These are phyloP conservation scores for Domatiomyces globalis DNA, from an alignment of 2,329 filamentous ascomycete species.

Conservation along the genomic window DNA sequence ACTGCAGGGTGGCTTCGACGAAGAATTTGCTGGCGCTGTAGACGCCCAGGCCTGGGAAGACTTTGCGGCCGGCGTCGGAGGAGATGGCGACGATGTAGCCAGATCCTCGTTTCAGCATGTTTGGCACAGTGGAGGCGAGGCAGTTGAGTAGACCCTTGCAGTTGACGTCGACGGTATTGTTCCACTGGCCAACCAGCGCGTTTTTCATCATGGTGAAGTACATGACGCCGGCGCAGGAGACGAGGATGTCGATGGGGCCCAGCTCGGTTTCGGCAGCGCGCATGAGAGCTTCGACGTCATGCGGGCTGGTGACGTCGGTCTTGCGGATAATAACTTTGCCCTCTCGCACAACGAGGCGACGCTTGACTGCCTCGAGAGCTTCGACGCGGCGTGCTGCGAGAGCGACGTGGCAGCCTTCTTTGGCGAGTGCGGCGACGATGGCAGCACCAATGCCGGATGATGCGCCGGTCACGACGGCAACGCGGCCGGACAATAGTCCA, in stretches of 20 bases:
- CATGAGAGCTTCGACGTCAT: constrained; percentile 54
- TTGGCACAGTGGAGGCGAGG: constrained; percentile 53
- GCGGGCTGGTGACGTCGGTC: constrained; percentile 57
- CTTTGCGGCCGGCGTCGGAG: constrained; percentile 66
- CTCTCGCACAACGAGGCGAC: constrained; percentile 41
- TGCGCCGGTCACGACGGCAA: constrained; percentile 27
- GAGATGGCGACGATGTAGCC: constrained; percentile 72
- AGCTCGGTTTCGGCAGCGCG: constrained; percentile 45
- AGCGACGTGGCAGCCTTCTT: constrained; percentile 22
- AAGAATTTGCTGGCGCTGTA: constrained; percentile 79
- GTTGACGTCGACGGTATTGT: constrained; percentile 70
- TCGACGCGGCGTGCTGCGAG: constrained; percentile 49
- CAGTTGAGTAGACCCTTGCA: constrained; percentile 70
- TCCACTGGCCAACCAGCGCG: constrained; percentile 58
- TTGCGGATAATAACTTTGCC: constrained; percentile 53
- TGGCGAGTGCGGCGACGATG: constrained; percentile 30
- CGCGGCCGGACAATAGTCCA: constrained; percentile 36
- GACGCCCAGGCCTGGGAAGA: constrained; percentile 67
- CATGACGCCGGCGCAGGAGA: constrained; percentile 72
- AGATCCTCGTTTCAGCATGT: constrained; percentile 53
- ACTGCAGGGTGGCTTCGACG: constrained; percentile 67
- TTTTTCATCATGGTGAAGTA: constrained; percentile 83
- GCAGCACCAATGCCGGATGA: constrained; percentile 25
- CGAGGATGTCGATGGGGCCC: constrained; percentile 62
- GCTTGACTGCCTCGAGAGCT: constrained; percentile 53